Percentiles rank a stretch among this genome's conserved stretches.
These are phyloP conservation scores for Phoenix roebelenii DNA, from an alignment of 176 grass and related monocot species.

Conservation along the genomic window DNA sequence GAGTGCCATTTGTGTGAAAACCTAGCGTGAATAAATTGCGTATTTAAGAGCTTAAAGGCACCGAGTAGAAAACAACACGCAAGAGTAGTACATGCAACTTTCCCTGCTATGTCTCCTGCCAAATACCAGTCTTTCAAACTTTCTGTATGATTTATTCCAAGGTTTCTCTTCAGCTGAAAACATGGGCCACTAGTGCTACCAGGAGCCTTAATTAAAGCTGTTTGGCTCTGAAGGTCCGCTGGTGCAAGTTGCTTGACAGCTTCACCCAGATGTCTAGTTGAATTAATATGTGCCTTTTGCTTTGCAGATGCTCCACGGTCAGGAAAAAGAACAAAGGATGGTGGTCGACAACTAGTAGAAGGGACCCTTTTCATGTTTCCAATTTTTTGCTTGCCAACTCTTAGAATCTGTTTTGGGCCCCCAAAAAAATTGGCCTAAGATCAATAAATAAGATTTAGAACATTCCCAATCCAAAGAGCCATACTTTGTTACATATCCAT, in stretches of 20 bases:
- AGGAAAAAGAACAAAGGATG: constrained; percentile 34
- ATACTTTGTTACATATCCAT: not conserved
- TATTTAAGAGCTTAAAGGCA: constrained; percentile 44
- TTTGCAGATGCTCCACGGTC: constrained; percentile 31
- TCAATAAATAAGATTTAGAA: constrained; percentile 16
- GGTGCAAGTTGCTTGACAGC: constrained; percentile 94
- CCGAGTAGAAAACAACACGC: constrained; percentile 52
- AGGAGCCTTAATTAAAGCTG: constrained; percentile 26
- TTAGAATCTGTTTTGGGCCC: constrained; percentile 60
- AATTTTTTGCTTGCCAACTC: constrained; percentile 44
- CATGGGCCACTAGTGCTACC: constrained; percentile 28
- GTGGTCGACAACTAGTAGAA: constrained; percentile 15
- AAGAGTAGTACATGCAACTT: constrained; percentile 48
- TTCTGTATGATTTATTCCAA: constrained; percentile 38
- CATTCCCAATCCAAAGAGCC: not conserved
- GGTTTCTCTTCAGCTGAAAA: constrained; percentile 56
- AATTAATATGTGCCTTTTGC: constrained; percentile 44
- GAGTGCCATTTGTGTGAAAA: not conserved
- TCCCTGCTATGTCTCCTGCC: constrained; percentile 43
- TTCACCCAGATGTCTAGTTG: constrained; percentile 66
- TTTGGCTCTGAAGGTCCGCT: constrained; percentile 41
- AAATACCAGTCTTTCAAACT: constrained; percentile 40
- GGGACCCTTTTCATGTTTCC: constrained; percentile 31
- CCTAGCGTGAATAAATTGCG: constrained; percentile 43
- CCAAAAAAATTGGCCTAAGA: constrained; percentile 72